Evolutionary conservation across 2,329 filamentous ascomycete genomes (phyloP), one percentile per base, ranked within the genome.

Genomic region (Neofusicoccum umdonicola): DNA sequence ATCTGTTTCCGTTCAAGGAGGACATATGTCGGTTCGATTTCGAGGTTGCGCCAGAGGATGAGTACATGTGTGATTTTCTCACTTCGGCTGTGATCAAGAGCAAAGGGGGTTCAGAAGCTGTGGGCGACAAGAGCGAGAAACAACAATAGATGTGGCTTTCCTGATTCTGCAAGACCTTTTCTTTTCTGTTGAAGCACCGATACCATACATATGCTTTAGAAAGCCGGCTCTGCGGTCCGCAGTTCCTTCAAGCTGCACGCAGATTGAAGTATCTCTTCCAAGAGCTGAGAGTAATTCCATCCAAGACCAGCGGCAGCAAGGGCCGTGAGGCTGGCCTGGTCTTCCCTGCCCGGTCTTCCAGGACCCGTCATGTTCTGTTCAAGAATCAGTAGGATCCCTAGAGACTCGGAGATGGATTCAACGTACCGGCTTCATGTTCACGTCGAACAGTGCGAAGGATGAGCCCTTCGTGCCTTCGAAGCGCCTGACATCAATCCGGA

Each of bases 21-120:
- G 83, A 85, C 64, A 71, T 86, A 1, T 77, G 78, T 15, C 75
- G 84, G 17, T 86, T 85, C 68, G 84, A 86, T 67, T 85, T 86
- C 67, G 83, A 86, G 62, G 80, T 84, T 22, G 77, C 79, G 3
- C 66, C 71, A 9, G 77, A 77, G 48, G 79, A 80, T 65, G 76
- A 80, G 34, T 39, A 62, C 31, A 37, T 62, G 44, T 41, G 44
- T 42, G 45, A 51, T n/a, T 15, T 37, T 35, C 5, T 60, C 6
- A 22, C 56, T 34, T 60, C 56, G 13, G 56, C 41, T 3, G 13
- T 60, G 15, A 6, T 60, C 4, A 37, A 42, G 13, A n/a, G 50
- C 3, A 11, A 47, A 44, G 42, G 5, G 27, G 6, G 1, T 2
- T 1, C 37, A 2, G 9, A 39, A 39, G 27, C 27, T 31, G 27